Conservation (phyloP, 2,329 filamentous ascomycete species). For the Arthrobotrys iridis region DNA sequence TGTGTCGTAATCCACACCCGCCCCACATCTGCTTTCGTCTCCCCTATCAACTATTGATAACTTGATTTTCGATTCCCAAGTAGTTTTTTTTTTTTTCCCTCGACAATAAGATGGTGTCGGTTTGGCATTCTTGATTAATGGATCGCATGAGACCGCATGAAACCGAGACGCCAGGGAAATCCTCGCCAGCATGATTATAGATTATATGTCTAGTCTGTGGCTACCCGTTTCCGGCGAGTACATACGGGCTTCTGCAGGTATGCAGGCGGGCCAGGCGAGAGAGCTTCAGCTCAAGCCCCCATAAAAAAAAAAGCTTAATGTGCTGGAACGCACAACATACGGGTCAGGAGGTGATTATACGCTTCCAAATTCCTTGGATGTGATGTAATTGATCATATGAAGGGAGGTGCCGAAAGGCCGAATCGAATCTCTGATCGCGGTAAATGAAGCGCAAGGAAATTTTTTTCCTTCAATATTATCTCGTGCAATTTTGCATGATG, state of each 20-base stretch:
- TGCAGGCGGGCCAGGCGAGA: not conserved
- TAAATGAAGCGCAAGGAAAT: constrained; percentile 10
- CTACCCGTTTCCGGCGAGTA: constrained; percentile 53
- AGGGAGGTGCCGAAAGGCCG: constrained; percentile 3
- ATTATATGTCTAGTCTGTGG: constrained; percentile 30
- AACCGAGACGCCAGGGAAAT: constrained; percentile 41
- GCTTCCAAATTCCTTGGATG: not conserved
- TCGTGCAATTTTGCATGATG: constrained; percentile 19
- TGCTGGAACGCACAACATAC: not conserved
- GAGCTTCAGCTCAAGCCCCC: constrained; percentile 7
- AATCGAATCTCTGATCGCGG: not conserved
- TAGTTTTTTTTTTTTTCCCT: not conserved
- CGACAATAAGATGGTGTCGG: constrained; percentile 23
- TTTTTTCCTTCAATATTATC: not conserved
- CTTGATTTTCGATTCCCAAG: constrained; percentile 20
- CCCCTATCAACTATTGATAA: constrained; percentile 34
- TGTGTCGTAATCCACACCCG: constrained; percentile 23
- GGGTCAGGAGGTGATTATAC: not conserved
- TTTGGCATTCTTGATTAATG: constrained; percentile 53
- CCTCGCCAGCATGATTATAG: not conserved
- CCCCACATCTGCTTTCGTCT: constrained; percentile 29
- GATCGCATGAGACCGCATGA: constrained; percentile 53
- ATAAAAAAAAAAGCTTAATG: not conserved
- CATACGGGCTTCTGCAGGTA: constrained; percentile 41
- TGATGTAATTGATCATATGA: constrained; percentile 24